These are phyloP conservation scores for Dunaliella sp. DNA, from an alignment of 139 green algal species.

Conservation along the genomic window DNA sequence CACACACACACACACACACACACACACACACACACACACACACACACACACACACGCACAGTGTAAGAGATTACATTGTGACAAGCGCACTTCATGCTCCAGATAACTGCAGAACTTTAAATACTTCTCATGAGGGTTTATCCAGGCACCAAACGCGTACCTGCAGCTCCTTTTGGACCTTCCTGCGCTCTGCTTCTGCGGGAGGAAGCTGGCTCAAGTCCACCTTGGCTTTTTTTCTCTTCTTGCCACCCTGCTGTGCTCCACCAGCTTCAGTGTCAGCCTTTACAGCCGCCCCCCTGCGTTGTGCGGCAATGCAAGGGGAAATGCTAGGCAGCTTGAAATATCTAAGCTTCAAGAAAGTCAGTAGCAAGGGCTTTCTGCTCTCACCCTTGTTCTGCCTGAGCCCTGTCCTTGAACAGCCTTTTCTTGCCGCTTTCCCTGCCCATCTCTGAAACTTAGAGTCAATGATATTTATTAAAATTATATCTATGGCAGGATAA, in stretches of 20 bases:
- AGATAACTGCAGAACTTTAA: too few species aligned
- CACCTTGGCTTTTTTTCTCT: constrained; percentile 1
- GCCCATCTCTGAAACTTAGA: not conserved
- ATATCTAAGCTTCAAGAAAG: not conserved
- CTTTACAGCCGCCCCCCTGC: not conserved
- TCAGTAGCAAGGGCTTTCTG: not conserved
- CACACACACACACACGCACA: not conserved
- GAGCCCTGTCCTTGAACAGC: too few species aligned
- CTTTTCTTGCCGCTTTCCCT: not conserved
- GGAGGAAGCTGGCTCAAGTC: not conserved
- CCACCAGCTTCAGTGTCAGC: not conserved
- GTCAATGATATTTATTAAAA: not conserved
- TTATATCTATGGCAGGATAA: too few species aligned
- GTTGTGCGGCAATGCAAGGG: not conserved
- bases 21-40: not conserved
- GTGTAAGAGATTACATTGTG: too few species aligned
- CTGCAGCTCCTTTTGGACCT: constrained; percentile 40
- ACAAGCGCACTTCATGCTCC: not conserved
- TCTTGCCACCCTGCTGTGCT: not conserved
- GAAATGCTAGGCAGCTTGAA: not conserved
- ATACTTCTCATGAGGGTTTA: too few species aligned
- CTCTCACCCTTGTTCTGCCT: too few species aligned
- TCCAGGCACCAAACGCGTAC: not conserved
- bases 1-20: not conserved
- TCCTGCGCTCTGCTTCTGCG: constrained; percentile 20